Evolutionary conservation across 1,139 yeast species (phyloP).

Genomic region (Hyphopichia buzzinii): DNA sequence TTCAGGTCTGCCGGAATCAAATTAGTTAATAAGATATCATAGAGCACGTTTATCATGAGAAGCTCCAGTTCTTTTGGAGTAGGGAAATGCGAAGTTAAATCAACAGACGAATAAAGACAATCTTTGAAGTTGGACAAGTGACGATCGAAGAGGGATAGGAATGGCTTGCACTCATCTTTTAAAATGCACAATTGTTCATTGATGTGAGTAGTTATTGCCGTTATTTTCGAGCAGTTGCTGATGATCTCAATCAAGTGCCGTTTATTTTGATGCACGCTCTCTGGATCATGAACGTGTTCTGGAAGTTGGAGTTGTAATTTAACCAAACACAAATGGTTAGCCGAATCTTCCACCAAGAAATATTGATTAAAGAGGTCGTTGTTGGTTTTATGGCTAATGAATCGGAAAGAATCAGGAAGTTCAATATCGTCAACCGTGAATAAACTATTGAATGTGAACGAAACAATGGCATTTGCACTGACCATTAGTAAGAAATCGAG

Average conservation of each 20-base stretch:
- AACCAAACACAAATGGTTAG: constrained; percentile 12
- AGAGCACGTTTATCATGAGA: constrained; percentile 24
- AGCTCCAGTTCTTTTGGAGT: constrained; percentile 9
- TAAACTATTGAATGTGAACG: constrained; percentile 33
- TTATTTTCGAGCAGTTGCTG: constrained; percentile 28
- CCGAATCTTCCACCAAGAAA: constrained; percentile 20
- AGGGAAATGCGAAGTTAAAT: constrained; percentile 13
- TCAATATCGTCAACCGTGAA: constrained; percentile 23
- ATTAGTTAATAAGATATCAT: constrained; percentile 57
- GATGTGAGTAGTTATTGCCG: constrained; percentile 29
- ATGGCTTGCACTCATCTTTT: constrained; percentile 38
- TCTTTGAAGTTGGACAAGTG: constrained; percentile 33
- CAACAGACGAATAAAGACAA: constrained; percentile 11
- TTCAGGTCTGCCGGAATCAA: constrained; percentile 41
- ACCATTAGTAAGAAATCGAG: constrained; percentile 2
- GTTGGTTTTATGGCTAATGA: constrained; percentile 17
- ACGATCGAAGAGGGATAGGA: constrained; percentile 38
- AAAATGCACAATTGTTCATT: constrained; percentile 37
- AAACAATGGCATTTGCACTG: constrained; percentile 8
- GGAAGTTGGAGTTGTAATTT: constrained; percentile 10
- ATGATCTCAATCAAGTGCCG: constrained; percentile 21
- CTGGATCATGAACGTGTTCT: not conserved
- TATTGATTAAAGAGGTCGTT: constrained; percentile 29
- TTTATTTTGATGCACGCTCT: constrained; percentile 9
- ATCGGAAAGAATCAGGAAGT: constrained; percentile 13